Conservation (phyloP, 2,329 filamentous ascomycete genomes). For the Pseudophaeomoniella oleicola region DNA sequence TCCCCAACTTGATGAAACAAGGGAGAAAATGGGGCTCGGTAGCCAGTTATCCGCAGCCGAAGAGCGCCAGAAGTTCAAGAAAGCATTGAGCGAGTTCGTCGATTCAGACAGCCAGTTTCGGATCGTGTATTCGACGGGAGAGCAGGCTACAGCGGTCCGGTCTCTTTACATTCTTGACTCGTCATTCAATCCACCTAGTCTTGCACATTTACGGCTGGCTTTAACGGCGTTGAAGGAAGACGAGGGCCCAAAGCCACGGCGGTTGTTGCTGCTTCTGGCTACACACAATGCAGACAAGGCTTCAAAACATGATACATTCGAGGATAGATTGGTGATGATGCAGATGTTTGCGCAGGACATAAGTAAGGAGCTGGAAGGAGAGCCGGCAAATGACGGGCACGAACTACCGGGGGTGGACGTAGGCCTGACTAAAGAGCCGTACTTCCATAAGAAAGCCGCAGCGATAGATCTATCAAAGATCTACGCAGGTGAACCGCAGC, state of each 20-base stretch:
- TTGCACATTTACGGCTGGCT: slow-evolving; percentile 42
- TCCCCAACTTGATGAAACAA: too few species aligned
- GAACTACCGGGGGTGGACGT: slow-evolving; percentile 25
- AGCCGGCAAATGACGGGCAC: slow-evolving; percentile 4
- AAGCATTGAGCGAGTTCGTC: slow-evolving; percentile 2
- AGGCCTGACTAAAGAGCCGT: slow-evolving; percentile 32
- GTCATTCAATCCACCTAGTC: slow-evolving; percentile 51
- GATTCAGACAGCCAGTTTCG: slow-evolving; percentile 15
- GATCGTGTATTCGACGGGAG: slow-evolving; percentile 18
- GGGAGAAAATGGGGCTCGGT: too few species aligned
- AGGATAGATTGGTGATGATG: slow-evolving; percentile 35
- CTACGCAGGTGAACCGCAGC: slow-evolving; percentile 21
- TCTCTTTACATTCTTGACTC: slow-evolving; percentile 51
- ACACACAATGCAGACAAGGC: slow-evolving; percentile 53
- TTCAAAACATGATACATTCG: slow-evolving; percentile 30
- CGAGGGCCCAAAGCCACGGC: slow-evolving; percentile 17
- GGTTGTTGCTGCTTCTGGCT: slow-evolving; percentile 45
- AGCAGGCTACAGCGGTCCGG: slow-evolving; percentile 6
- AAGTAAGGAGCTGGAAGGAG: slow-evolving; percentile 10
- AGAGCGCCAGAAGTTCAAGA: neutral
- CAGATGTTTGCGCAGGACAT: slow-evolving; percentile 29
- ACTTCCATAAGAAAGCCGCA: slow-evolving; percentile 32
- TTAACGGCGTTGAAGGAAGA: slow-evolving; percentile 34
- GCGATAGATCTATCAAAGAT: slow-evolving; percentile 22
- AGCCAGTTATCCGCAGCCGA: too few species aligned